Base-by-base conservation (phyloP, 495 filamentous ascomycete species). In the Letharia lupina region DNA sequence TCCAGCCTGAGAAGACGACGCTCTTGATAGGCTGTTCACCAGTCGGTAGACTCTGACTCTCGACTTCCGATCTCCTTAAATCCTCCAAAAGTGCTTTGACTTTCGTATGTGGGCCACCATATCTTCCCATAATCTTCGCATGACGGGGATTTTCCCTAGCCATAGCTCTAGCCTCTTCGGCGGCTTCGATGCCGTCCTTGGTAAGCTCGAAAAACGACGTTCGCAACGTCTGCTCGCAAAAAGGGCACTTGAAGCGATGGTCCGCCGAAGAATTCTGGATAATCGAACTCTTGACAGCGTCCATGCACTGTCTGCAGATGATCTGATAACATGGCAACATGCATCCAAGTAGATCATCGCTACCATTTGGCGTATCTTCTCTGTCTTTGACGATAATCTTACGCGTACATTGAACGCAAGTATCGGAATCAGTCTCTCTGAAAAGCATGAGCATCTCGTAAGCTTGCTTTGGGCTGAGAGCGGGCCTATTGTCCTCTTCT, bases 1-100 rank as follows among this genome's bases (percentile, higher is more conserved):
- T 97, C 93, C 94, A 98, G 40, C 84, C 85, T 2, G 92, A 96
- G 74, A 98, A 97, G 28, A 98, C 84, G 18, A 98, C 93, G 54
- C 88, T 90, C 73, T 95, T 96, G 75, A 90, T 86, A 0, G 92
- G 91, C 0, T 79, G 81, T 64, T 90, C 83, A 45, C 79, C 76
- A 16, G 83, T 78, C 3, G 82, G 83, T 20, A 84, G 76, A 7
- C 75, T 73, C 60, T 81, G 73, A 73, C 86, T 91, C 68, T 87
- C 82, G 47, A 78, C 78, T 61, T 84, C 79, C 54, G 84, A 80
- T 64, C 76, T 74, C 10, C 85, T 75, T 5, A 98, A 80, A 37
- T 87, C 84, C 35, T 86, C 73, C 8, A 97, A 63, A 8, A 98
- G 82, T 2, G 89, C 90, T 56, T 82, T 84, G 0, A 93, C 96